Percentiles rank a stretch among this genome's conserved stretches.
phyloP scores from a whole-genome alignment of 306 rosid genomes.

The Citrullus amarus region DNA sequence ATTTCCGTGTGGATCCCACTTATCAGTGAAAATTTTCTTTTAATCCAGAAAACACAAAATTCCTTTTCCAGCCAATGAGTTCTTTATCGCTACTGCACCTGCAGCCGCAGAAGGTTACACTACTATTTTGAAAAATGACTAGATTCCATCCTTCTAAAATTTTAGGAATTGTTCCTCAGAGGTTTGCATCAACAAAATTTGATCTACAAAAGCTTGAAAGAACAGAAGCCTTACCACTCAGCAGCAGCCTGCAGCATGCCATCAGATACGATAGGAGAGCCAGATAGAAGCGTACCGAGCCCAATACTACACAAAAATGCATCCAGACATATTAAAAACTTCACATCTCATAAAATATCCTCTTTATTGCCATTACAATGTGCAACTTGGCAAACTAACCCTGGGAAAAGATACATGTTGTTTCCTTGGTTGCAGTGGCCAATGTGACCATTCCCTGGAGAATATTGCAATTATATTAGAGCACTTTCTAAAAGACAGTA shows the following conservation, averaged over 20 bases:
- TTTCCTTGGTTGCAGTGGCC: conserved; percentile 99
- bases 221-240: conserved; percentile 60
- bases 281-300: conserved; percentile 89
- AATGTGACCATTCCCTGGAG: conserved; percentile 60
- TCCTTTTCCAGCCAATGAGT: too few species aligned
- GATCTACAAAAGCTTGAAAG: background rate
- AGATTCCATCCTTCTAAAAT: background rate
- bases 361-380: background rate
- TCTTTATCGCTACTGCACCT: too few species aligned
- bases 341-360: background rate
- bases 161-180: background rate
- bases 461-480: background rate
- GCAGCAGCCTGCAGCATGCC: conserved; percentile 99
- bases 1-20: too few species aligned
- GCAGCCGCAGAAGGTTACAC: too few species aligned
- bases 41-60: too few species aligned
- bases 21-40: too few species aligned
- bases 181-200: background rate
- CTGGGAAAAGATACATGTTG: conserved; percentile 99
- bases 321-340: background rate
- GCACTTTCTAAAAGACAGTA: background rate
- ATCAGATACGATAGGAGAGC: conserved; percentile 68
- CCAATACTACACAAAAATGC: conserved; percentile 64
- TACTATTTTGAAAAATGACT: background rate
- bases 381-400: conserved; percentile 38